Conservation (phyloP, 2,329 filamentous ascomycete species). For the Epichloe uncinata region DNA sequence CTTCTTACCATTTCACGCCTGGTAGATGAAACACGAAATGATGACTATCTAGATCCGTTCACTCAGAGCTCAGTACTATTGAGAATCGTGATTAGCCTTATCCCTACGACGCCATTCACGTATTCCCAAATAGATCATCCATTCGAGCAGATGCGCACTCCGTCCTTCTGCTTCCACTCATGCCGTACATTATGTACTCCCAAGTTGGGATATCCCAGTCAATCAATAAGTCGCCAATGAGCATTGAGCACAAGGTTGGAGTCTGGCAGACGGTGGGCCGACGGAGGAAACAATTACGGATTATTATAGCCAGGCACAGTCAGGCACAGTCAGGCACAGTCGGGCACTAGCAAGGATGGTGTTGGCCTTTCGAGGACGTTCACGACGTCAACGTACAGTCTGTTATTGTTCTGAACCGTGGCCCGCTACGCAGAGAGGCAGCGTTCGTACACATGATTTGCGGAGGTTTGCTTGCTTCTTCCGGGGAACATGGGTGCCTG, state of each 20-base stretch:
- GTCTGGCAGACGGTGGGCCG: not conserved
- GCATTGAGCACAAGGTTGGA: not conserved
- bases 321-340: no score
- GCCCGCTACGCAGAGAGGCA: no score
- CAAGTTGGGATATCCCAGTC: no score
- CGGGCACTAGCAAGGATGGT: not conserved
- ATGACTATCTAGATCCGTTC: not conserved
- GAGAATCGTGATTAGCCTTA: not conserved
- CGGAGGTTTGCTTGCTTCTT: not conserved
- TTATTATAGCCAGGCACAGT: no score
- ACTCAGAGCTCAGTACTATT: not conserved
- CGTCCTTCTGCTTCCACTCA: not conserved
- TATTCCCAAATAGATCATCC: not conserved
- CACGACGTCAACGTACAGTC: no score
- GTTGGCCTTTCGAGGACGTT: not conserved
- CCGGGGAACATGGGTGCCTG: conserved; percentile 3
- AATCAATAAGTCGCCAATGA: no score
- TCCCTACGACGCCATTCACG: not conserved
- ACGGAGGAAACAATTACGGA: not conserved
- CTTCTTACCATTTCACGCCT: not conserved
- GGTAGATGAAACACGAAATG: not conserved
- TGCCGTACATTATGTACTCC: not conserved
- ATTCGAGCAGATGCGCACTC: not conserved
- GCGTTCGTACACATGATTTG: no score
- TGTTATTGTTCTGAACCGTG: no score